Percentiles rank a stretch among this genome's conserved stretches.
These are phyloP conservation scores for Colletotrichum shisoi DNA, from an alignment of 2,329 filamentous ascomycete genomes.

Conservation along the genomic window DNA sequence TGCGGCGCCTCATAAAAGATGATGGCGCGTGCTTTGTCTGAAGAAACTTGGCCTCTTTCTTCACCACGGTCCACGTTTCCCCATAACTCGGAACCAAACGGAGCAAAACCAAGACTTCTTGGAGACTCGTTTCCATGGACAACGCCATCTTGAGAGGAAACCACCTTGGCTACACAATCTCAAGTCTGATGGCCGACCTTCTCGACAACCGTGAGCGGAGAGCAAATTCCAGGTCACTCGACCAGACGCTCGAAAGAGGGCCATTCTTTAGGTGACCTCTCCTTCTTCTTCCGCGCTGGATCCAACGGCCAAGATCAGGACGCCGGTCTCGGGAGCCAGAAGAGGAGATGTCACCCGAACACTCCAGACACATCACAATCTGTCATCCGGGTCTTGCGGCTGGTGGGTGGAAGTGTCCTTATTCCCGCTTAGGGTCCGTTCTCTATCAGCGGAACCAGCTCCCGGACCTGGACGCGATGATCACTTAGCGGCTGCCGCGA, in stretches of 20 bases:
- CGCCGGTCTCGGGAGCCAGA: slow-evolving; percentile 20
- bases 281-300: background rate
- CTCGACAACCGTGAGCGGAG: background rate
- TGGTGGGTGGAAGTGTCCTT: slow-evolving; percentile 4
- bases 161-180: too few species aligned
- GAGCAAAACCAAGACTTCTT: background rate
- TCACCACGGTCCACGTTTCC: background rate
- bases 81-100: background rate
- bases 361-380: slow-evolving; percentile 10
- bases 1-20: background rate
- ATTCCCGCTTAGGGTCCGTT: slow-evolving; percentile 13
- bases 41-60: background rate
- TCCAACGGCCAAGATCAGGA: background rate
- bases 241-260: background rate
- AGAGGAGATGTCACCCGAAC: slow-evolving; percentile 7
- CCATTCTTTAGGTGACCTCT: slow-evolving; percentile 8
- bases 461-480: background rate
- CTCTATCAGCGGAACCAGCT: slow-evolving; percentile 26
- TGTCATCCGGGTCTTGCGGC: background rate
- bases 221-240: background rate
- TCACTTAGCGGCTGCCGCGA: slow-evolving; percentile 24
- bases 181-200: background rate
- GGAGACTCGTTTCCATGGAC: background rate
- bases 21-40: background rate
- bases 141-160: background rate